Evolutionary conservation across 805 yeast genomes (phyloP), one percentile per base, ranked within the genome.

Genomic region (Naumovozyma dairenensis): DNA sequence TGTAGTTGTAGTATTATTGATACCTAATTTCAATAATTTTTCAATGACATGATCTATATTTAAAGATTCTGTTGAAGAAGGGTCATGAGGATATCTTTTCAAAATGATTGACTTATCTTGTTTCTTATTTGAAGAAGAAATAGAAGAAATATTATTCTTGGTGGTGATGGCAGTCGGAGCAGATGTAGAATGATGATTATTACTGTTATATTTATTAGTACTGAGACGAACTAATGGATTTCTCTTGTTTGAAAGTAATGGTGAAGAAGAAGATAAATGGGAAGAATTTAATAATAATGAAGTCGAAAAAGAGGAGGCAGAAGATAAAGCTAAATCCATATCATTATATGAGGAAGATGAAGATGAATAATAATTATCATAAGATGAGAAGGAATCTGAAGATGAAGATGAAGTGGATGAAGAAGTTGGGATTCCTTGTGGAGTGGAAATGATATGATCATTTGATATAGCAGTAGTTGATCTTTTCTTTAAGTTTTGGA

Each of bases 31-130:
- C 24, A 80, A 59, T 36, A 81, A 59, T 38, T 69, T 71, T 30
- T 74, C 77, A 42, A 81, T 79, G 19, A 78, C 67, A 5, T 69
- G 60, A 54, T 81, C 87, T 17, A 81, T 49, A 49, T 79, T 73
- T 26, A 74, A 29, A 18, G 52, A 51, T 29, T 42, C 60, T 12
- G 36, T 44, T 4, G 52, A 47, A 15, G 37, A 30, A 5, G 48
- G 27, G 37, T 56, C 61, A 33, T 51, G 53, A 13, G 57, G 48
- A 28, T 53, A 43, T 29, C 57, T 42, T 21, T 49, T 51, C 33
- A 56, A 34, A 33, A 55, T 48, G 10, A 55, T 38, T 4, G 45
- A 35, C 22, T 37, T 42, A 10, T 35, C 21, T 10, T 34, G 29
- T 17, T 48, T 42, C 14, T 34, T 28, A 28, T 44, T 46, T 4